Evolutionary conservation across 192 early-diverging fungal species (phyloP), one percentile per base, ranked within the genome.

Genomic region (Coemansia sp.): DNA sequence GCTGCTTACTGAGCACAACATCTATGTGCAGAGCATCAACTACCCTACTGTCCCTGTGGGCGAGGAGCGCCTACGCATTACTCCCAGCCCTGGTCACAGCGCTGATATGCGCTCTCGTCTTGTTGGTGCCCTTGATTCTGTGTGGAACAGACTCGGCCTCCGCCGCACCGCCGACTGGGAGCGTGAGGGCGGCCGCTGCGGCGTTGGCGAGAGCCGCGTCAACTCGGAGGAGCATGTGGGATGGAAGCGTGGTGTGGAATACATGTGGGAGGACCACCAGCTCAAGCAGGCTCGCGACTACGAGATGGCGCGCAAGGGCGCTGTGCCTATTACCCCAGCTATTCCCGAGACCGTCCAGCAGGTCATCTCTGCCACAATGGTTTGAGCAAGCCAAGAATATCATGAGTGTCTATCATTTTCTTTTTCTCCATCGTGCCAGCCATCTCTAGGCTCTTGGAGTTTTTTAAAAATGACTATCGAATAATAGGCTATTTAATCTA

Each of bases 11-110:
- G 88, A 93, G 65, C 91, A 94, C 84, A 86, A 86, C 62, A 97
- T 99, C 73, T 99, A 99, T 78, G 97, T 97, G 40, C 97, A 99
- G 85, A 88, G 86, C 74, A 99, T 99, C 87, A 99, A 99, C 85
- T 99, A 93, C 82, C 97, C 97, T 26, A 99, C 97, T 26, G 95
- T 99, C 11, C 79, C 92, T 50, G 86, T 87, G 6, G 97, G 97
- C 45, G 91, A 99, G 82, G 97, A 99, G 83, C 88, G 97, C 53
- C 89, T 99, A 62, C 89, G 97, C 35, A 97, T 99, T 83, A 99
- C 97, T 10, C 97, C 97, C 3, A 93, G 95, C 55, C 97, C 97
- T 28, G 95, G 95, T 40, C 97, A 99, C 83, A 90, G 80, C 66
- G 69, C 71, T 26, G 83, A 78, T 56, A 93, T 93, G 89, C 92